Percentiles rank a stretch among this genome's conserved stretches.
Evolutionary conservation across 768 basidiomycete species (phyloP).

Genomic region (Rhizopogon roseolus): DNA sequence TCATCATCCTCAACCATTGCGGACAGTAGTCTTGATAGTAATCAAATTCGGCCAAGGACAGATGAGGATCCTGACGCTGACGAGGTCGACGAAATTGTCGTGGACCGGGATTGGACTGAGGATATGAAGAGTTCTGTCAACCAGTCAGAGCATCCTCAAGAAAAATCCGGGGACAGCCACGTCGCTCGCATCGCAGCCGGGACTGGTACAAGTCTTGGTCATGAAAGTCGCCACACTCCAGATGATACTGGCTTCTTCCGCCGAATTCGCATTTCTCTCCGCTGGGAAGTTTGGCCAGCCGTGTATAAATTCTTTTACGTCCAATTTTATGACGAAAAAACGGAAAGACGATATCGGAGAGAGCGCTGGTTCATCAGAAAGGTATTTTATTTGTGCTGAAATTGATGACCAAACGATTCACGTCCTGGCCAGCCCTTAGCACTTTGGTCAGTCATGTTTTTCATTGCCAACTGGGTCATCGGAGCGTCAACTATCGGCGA

Average conservation of each 20-base stretch:
- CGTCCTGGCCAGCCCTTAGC: constrained; percentile 40
- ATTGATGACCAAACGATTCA: not conserved
- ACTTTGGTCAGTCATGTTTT: constrained; percentile 58
- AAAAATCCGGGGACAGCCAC: constrained; percentile 46
- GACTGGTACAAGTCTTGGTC: constrained; percentile 30
- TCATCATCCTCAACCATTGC: constrained; percentile 52
- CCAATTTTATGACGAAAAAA: constrained; percentile 56
- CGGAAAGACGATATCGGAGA: constrained; percentile 46
- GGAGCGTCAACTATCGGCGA: constrained; percentile 46
- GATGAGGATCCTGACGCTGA: constrained; percentile 30
- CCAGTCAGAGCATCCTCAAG: constrained; percentile 45
- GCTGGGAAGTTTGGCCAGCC: constrained; percentile 55
- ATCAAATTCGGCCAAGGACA: constrained; percentile 22
- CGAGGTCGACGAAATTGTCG: constrained; percentile 67
- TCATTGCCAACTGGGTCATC: constrained; percentile 66
- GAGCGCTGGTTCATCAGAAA: constrained; percentile 76
- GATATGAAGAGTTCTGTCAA: constrained; percentile 50
- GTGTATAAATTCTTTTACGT: constrained; percentile 55
- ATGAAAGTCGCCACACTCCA: constrained; percentile 28
- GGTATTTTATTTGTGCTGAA: constrained; percentile 16
- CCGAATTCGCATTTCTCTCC: constrained; percentile 36
- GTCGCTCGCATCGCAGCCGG: constrained; percentile 18
- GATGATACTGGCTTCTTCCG: constrained; percentile 31
- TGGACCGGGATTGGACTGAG: constrained; percentile 66
- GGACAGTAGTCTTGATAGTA: constrained; percentile 42